A percentile compares a stretch with the other conserved stretches of the same genome.
Conservation (phyloP, 1,284 basidiomycete species). For the Dichomitus squalens region DNA sequence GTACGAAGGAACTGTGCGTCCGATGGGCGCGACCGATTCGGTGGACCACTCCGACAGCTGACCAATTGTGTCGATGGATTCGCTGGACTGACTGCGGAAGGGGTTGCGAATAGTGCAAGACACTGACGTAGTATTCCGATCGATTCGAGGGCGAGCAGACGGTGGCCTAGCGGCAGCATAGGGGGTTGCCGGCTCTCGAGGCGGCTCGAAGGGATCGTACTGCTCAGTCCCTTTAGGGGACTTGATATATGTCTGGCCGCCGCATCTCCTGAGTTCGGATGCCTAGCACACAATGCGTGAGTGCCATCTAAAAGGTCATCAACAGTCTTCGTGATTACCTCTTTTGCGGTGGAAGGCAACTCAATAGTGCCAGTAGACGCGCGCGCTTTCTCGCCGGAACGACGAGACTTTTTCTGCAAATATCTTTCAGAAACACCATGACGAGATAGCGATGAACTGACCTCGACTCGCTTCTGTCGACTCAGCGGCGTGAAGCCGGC, state of each 20-base stretch:
- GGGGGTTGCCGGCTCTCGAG: too few relatives aligned
- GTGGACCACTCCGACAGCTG: not conserved
- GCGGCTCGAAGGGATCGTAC: too few relatives aligned
- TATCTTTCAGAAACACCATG: not conserved
- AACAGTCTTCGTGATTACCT: not conserved
- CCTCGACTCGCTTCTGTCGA: conserved; percentile 10
- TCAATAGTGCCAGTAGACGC: not conserved
- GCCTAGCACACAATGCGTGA: not conserved
- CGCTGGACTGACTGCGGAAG: conserved; percentile 14
- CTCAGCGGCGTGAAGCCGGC: not conserved
- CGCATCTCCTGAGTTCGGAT: too few relatives aligned
- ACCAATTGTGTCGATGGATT: conserved; percentile 1
- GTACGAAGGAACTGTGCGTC: not conserved
- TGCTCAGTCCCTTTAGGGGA: too few relatives aligned
- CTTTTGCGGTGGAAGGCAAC: not conserved
- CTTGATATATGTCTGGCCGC: too few relatives aligned
- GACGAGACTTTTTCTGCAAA: conserved; percentile 3
- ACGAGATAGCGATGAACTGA: not conserved
- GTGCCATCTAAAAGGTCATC: not conserved
- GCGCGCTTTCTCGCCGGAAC: not conserved
- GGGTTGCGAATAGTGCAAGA: conserved; percentile 18
- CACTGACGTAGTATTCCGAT: not conserved
- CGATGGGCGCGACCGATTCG: not conserved
- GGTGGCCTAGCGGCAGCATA: too few relatives aligned
- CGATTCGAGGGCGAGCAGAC: conserved; percentile 5